Evolutionary conservation across 2,329 filamentous ascomycete species (phyloP).

Genomic region (Fusarium haematococcum): DNA sequence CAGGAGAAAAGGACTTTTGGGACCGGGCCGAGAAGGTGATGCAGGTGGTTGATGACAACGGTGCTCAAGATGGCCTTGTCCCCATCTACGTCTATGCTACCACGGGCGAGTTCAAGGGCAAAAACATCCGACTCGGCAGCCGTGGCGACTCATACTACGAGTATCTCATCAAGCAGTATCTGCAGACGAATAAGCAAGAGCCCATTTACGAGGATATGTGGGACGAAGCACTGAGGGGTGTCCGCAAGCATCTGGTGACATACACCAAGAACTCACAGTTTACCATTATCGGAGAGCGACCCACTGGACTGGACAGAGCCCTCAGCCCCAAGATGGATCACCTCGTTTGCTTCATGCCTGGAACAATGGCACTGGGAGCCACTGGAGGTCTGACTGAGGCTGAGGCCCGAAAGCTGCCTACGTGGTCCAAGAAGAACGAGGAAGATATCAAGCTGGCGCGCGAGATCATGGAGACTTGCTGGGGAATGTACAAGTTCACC

Average conservation of each 20-base stretch:
- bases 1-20: conserved; percentile 94
- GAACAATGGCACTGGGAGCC: conserved; percentile 89
- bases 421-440: conserved; percentile 84
- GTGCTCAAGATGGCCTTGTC: conserved; percentile 82
- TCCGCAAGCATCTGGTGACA: conserved; percentile 91
- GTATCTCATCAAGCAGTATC: conserved; percentile 98
- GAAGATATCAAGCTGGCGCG: conserved; percentile 88
- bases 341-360: conserved; percentile 96
- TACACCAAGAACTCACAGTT: conserved; percentile 85
- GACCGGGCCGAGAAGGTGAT: conserved; percentile 92
- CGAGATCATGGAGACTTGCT: conserved; percentile 96
- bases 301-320: conserved; percentile 72
- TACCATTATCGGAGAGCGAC: conserved; percentile 91
- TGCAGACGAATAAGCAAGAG: conserved; percentile 91
- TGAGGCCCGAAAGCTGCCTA: conserved; percentile 77
- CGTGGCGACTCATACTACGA: conserved; percentile 98
- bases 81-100: conserved; percentile 91
- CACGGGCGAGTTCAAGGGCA: conserved; percentile 81
- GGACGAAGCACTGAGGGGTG: conserved; percentile 84
- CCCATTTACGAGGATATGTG: conserved; percentile 91
- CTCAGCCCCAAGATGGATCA: conserved; percentile 97
- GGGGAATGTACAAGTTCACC: conserved; percentile 95
- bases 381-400: conserved; percentile 82
- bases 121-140: conserved; percentile 91
- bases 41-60: conserved; percentile 87